Evolutionary conservation across 1,139 yeast species (phyloP).

Genomic region (Taphrina communis): DNA sequence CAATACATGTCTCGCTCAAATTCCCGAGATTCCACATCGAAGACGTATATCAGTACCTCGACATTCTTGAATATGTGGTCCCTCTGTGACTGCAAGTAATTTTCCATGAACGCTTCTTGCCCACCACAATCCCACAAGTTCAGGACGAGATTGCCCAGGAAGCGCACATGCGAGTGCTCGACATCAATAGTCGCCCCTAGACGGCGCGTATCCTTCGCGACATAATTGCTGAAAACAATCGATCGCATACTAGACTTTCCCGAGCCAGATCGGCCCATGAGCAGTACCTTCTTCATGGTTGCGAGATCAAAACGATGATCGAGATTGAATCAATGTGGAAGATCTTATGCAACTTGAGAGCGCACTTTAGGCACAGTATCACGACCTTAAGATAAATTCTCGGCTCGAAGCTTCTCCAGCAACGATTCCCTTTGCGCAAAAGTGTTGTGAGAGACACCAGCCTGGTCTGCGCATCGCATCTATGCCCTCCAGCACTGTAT

Average conservation of each 20-base stretch:
- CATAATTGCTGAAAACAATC: constrained; percentile 87
- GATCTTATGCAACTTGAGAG: too few relatives aligned
- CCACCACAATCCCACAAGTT: constrained; percentile 98
- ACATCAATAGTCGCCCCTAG: constrained; percentile 97
- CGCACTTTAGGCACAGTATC: too few relatives aligned
- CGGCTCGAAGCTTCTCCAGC: too few relatives aligned
- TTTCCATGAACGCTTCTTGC: constrained; percentile 95
- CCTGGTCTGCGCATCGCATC: neutral
- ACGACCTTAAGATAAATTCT: too few relatives aligned
- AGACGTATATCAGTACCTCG: constrained; percentile 94
- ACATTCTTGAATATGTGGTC: constrained; percentile 95
- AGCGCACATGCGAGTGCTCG: constrained; percentile 91
- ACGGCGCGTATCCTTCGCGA: constrained; percentile 94
- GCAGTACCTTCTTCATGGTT: constrained; percentile 39
- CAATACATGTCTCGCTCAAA: constrained; percentile 77
- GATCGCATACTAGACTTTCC: constrained; percentile 98
- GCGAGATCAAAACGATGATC: neutral
- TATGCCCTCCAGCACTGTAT: neutral
- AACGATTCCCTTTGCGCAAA: too few relatives aligned
- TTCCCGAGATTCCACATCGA: constrained; percentile 92
- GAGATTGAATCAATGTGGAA: neutral
- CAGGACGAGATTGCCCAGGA: constrained; percentile 91
- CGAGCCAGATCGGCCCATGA: constrained; percentile 61
- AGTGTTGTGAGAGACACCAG: neutral
- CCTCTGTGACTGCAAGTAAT: constrained; percentile 82